A percentile compares a stretch with the other conserved stretches of the same genome.
These are phyloP conservation scores for Mentha longifolia DNA, from an alignment of 257 asterid genomes.

Conservation along the genomic window DNA sequence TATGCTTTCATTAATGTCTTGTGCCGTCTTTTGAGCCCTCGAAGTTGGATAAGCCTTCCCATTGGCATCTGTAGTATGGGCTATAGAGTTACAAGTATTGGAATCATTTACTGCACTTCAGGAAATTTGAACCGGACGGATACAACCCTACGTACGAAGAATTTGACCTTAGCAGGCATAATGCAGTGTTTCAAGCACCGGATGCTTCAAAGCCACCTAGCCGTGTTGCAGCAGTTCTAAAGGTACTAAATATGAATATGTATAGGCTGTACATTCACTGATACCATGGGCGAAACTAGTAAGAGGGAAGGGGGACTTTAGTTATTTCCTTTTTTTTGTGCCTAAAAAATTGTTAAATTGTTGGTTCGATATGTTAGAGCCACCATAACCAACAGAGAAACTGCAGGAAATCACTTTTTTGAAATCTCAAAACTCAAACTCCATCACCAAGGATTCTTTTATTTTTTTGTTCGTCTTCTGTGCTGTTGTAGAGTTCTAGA, in stretches of 20 bases:
- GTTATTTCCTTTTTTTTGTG: no score
- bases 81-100: background rate
- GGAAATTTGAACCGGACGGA: slow-evolving; percentile 76
- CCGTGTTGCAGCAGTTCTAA: slow-evolving; percentile 78
- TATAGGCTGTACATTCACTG: no score
- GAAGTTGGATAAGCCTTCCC: slow-evolving; percentile 9
- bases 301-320: no score
- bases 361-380: no score
- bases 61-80: slow-evolving; percentile 5
- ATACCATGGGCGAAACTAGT: no score
- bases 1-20: background rate
- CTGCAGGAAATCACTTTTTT: no score
- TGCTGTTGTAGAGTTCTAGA: background rate
- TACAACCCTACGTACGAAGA: slow-evolving; percentile 73
- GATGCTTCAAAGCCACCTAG: slow-evolving; percentile 84
- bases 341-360: no score
- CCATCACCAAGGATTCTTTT: no score
- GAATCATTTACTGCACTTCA: slow-evolving; percentile 34
- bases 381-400: no score
- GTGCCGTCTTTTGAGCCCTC: background rate
- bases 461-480: no score
- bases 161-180: slow-evolving; percentile 94
- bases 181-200: slow-evolving; percentile 92
- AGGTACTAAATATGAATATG: slow-evolving; percentile 50
- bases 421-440: no score